Evolutionary conservation across 192 early-diverging fungal genomes (phyloP).

Genomic region (Ambispora gerdemannii): DNA sequence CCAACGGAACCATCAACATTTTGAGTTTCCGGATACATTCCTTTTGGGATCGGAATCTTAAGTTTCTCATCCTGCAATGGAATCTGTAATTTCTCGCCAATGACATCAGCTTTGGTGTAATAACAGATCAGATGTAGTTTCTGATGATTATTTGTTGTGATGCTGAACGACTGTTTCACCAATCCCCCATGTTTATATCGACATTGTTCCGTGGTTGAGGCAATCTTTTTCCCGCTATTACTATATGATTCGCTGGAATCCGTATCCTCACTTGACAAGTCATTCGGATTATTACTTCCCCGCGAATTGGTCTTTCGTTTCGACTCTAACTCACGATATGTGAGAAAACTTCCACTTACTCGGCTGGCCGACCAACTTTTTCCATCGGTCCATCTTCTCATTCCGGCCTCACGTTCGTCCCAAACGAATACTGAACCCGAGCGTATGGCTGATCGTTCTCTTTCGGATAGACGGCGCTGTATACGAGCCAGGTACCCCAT

Average conservation of each 20-base stretch:
- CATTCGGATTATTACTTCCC: constrained; percentile 27
- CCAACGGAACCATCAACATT: constrained; percentile 9
- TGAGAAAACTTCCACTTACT: constrained; percentile 84
- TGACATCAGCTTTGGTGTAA: constrained; percentile 79
- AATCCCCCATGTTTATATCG: constrained; percentile 76
- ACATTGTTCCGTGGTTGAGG: constrained; percentile 36
- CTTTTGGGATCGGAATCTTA: constrained; percentile 68
- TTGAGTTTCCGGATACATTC: constrained; percentile 80
- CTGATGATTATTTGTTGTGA: constrained; percentile 74
- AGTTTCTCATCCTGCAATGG: constrained; percentile 67
- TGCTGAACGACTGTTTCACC: constrained; percentile 86
- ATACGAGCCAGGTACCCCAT: constrained; percentile 69
- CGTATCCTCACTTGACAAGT: constrained; percentile 34
- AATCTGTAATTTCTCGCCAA: constrained; percentile 59
- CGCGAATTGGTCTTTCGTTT: constrained; percentile 52
- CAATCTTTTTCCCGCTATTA: constrained; percentile 16
- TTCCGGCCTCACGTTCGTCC: constrained; percentile 88
- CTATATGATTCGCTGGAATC: constrained; percentile 32
- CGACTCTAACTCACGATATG: constrained; percentile 81
- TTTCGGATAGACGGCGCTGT: constrained; percentile 77
- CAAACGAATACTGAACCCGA: constrained; percentile 89
- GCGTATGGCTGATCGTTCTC: constrained; percentile 73
- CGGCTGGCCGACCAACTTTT: constrained; percentile 85
- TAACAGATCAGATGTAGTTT: constrained; percentile 88
- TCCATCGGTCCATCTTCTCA: constrained; percentile 92